phyloP scores from a whole-genome alignment of 2,329 filamentous ascomycete species.

The Lasiodiplodia sp. region DNA sequence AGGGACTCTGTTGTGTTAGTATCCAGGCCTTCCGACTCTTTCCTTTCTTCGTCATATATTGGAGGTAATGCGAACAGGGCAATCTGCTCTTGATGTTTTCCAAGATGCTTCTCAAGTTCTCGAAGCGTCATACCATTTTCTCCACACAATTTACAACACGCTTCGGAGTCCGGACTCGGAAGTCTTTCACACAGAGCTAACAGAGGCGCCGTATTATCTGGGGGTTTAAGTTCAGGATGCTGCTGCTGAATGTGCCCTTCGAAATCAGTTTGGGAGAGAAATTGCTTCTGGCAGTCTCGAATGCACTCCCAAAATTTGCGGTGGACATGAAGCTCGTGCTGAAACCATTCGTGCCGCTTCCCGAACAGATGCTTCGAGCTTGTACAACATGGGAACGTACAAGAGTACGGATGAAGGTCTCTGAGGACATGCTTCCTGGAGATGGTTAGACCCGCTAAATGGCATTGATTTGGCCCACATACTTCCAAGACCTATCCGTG shows the following conservation, averaged over 20 bases:
- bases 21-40: not conserved
- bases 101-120: not conserved
- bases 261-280: not conserved
- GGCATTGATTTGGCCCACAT: not conserved
- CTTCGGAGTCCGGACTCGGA: too few relatives aligned
- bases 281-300: not conserved
- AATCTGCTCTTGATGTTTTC: constrained; percentile 12
- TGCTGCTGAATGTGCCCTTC: not conserved
- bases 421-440: constrained; percentile 12
- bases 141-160: not conserved
- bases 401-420: constrained; percentile 11
- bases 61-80: constrained; percentile 5
- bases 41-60: not conserved
- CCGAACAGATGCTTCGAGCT: not conserved
- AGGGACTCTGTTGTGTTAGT: not conserved
- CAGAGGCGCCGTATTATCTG: not conserved
- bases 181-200: not conserved
- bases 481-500: constrained; percentile 7
- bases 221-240: not conserved
- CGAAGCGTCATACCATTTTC: not conserved
- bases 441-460: not conserved
- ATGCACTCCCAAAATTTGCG: not conserved
- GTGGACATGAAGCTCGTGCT: constrained; percentile 8
- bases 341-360: constrained; percentile 17
- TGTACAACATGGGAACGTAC: not conserved